Conservation (phyloP, 2,329 filamentous ascomycete genomes). For the Stenocarpella maydis region DNA sequence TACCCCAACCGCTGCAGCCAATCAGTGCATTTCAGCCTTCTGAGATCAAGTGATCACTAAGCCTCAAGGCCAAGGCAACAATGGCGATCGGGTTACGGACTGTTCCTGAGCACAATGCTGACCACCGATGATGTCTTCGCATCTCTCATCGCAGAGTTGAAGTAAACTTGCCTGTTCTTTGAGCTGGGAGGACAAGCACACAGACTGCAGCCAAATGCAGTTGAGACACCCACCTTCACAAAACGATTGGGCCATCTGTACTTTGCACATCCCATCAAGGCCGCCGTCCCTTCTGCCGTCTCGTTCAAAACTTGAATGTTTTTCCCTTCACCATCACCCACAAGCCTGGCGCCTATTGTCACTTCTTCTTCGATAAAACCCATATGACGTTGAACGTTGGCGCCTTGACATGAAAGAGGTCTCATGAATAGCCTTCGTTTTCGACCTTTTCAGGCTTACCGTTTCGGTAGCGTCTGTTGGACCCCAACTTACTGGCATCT, state of each 20-base stretch:
- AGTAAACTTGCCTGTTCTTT: not conserved
- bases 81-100: not conserved
- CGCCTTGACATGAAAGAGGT: not conserved
- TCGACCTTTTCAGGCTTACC: too few relatives aligned
- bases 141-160: not conserved
- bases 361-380: not conserved
- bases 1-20: conserved; percentile 15
- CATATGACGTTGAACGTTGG: not conserved
- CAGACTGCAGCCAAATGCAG: not conserved
- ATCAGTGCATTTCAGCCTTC: conserved; percentile 7
- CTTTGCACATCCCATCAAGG: not conserved
- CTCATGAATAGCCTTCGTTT: not conserved
- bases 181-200: not conserved
- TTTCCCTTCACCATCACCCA: not conserved
- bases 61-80: conserved; percentile 1
- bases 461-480: not conserved
- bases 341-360: not conserved
- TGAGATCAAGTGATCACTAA: conserved; percentile 25
- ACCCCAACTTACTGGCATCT: not conserved
- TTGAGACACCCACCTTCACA: not conserved
- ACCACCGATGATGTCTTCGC: not conserved
- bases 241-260: not conserved
- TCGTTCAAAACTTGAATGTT: not conserved
- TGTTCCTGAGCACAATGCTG: not conserved
- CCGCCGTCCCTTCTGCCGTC: not conserved